A percentile compares a stretch with the other conserved stretches of the same genome.
Conservation (phyloP, 1,284 basidiomycete species). For the Sanghuangporus sanghuang region DNA sequence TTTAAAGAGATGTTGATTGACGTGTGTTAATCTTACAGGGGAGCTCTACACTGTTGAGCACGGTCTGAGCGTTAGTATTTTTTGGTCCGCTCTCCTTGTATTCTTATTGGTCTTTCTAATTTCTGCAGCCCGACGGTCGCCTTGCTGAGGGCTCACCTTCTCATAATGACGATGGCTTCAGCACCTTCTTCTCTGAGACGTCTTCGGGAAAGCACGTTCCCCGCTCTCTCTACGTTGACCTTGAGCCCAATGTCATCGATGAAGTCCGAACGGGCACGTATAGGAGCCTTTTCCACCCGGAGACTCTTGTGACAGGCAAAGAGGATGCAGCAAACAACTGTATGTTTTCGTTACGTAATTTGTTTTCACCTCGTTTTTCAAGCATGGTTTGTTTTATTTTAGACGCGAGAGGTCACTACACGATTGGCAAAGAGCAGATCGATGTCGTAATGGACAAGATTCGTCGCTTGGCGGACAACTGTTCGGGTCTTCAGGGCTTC, state of each 20-base stretch:
- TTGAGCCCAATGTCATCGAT: conserved; percentile 95
- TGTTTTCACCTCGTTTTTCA: not conserved
- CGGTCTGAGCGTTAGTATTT: conserved; percentile 72
- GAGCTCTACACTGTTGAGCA: conserved; percentile 99
- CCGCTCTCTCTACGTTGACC: conserved; percentile 94
- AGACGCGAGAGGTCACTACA: conserved; percentile 99
- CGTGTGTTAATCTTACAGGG: conserved; percentile 46
- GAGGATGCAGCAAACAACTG: conserved; percentile 99
- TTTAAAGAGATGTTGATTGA: conserved; percentile 21
- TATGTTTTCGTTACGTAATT: conserved; percentile 35
- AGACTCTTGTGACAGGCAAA: conserved; percentile 98
- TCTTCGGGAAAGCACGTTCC: conserved; percentile 96
- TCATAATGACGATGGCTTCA: conserved; percentile 85
- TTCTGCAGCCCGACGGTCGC: conserved; percentile 82
- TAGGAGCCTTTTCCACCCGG: conserved; percentile 95
- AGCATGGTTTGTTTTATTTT: conserved; percentile 15
- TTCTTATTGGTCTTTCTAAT: not conserved
- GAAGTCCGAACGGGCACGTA: conserved; percentile 95
- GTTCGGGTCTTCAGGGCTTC: conserved; percentile 97
- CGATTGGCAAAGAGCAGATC: conserved; percentile 93
- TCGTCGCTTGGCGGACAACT: conserved; percentile 95
- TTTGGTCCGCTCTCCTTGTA: conserved; percentile 4
- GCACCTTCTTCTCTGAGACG: conserved; percentile 93
- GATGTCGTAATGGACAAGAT: conserved; percentile 94
- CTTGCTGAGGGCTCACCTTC: conserved; percentile 73